Base-by-base conservation (phyloP, 2,329 filamentous ascomycete species). In the Colletotrichum karsti region DNA sequence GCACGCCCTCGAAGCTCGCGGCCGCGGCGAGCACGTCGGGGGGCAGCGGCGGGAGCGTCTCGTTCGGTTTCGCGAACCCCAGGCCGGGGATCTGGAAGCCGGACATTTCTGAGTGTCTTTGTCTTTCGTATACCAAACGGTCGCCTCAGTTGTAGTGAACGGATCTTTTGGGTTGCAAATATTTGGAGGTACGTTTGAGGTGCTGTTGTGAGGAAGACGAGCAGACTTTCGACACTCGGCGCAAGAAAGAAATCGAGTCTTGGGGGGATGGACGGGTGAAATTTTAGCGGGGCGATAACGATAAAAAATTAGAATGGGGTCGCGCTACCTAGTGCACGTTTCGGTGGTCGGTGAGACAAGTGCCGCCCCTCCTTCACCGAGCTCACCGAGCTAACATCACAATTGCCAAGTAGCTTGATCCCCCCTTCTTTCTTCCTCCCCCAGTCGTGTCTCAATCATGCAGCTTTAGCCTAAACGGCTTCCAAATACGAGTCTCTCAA, bases 1-100 rank as follows among this genome's bases (percentile, higher is more conserved):
- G 41, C 15, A 44, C 55, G n/a, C 56, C 61, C 39, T 62, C 68
- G n/a, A 70, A 56, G 26, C 72, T 77, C 2, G 77, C 72, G 2
- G 78, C 76, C 7, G 76, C 75, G n/a, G 70, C 71, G 30, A 74
- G 65, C 12, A 77, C 33, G 12, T 81, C 79, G 20, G 76, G 37
- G 2, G 78, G 75, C 0, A 82, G 73, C 12, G 81, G 81, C 1
- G 81, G 81, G 3, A 83, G 72, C 2, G 73, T 76, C 59, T 83
- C 81, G 60, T 83, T 82, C 5, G 80, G 80, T 69, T 80, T 81
- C 55, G 81, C 81, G 67, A 82, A 79, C 10, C 81, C 81, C 15
- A 83, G 73, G 59, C 81, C 81, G 30, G 81, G 81, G 35, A 83
- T 83, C 63, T 82, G 79, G 35, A 83, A 83, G 60, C 79, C 79